Evolutionary conservation across 192 early-diverging fungal genomes (phyloP).

Genomic region (Coemansia sp.): DNA sequence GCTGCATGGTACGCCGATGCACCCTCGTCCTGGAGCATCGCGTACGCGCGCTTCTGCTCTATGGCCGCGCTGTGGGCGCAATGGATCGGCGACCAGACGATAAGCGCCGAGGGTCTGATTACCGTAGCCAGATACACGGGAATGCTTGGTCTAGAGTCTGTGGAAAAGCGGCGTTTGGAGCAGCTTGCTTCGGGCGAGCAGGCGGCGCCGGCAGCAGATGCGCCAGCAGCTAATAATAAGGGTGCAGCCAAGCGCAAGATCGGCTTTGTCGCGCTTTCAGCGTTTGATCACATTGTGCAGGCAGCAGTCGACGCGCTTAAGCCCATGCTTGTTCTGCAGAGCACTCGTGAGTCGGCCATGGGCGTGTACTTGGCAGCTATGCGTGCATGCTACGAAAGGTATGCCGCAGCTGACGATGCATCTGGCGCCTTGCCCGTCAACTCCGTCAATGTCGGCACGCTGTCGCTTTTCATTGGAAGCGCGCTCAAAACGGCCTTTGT

Average conservation of each 20-base stretch:
- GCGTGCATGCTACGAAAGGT: slow-evolving; percentile 18
- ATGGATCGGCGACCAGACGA: slow-evolving; percentile 40
- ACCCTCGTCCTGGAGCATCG: slow-evolving; percentile 33
- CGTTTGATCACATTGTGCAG: slow-evolving; percentile 49
- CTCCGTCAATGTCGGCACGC: slow-evolving; percentile 33
- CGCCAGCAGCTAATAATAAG: not conserved
- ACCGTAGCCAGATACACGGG: slow-evolving; percentile 24
- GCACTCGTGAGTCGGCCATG: slow-evolving; percentile 23
- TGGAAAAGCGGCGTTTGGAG: slow-evolving; percentile 22
- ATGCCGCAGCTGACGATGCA: not conserved
- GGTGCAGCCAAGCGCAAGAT: slow-evolving; percentile 24
- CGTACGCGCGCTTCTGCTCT: slow-evolving; percentile 35
- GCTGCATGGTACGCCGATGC: slow-evolving; percentile 9
- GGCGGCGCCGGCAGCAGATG: not conserved
- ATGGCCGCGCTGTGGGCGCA: slow-evolving; percentile 37
- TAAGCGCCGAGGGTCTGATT: slow-evolving; percentile 6
- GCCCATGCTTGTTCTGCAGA: slow-evolving; percentile 18
- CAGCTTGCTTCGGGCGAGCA: not conserved
- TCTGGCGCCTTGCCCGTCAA: slow-evolving; percentile 1
- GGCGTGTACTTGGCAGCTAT: slow-evolving; percentile 17
- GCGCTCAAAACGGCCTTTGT: slow-evolving; percentile 20
- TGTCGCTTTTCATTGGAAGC: slow-evolving; percentile 31
- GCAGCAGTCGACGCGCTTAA: slow-evolving; percentile 32
- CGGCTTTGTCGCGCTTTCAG: slow-evolving; percentile 47
- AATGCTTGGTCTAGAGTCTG: slow-evolving; percentile 23